These are phyloP conservation scores for Allantophomopsis cytisporea DNA, from an alignment of 2,329 filamentous ascomycete genomes.

Conservation along the genomic window DNA sequence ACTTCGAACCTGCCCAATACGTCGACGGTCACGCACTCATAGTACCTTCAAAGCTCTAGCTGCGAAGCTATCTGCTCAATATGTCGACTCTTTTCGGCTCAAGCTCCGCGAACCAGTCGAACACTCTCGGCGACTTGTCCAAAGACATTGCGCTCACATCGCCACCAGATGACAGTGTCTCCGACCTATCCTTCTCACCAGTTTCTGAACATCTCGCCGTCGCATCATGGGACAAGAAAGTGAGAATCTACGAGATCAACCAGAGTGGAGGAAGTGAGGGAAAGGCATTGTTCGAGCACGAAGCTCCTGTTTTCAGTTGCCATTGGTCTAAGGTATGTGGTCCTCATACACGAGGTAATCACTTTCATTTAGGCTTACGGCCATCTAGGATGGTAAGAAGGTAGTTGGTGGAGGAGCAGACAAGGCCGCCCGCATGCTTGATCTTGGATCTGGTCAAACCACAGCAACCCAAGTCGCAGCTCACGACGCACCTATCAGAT, in stretches of 20 bases:
- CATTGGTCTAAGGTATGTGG: constrained; percentile 74
- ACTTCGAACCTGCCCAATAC: too few species aligned
- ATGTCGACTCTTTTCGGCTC: constrained; percentile 55
- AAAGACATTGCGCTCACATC: constrained; percentile 71
- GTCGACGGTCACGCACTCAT: too few species aligned
- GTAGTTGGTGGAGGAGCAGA: constrained; percentile 80
- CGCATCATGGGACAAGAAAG: constrained; percentile 94
- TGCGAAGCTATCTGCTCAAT: constrained; percentile 6
- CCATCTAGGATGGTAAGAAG: constrained; percentile 69
- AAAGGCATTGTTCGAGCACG: constrained; percentile 76
- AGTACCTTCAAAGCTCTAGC: too few species aligned
- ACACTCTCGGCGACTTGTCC: constrained; percentile 80
- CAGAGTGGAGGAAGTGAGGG: constrained; percentile 66
- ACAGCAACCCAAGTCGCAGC: constrained; percentile 57
- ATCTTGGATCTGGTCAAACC: constrained; percentile 55
- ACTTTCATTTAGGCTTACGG: too few species aligned
- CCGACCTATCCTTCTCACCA: constrained; percentile 73
- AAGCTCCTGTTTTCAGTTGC: constrained; percentile 69
- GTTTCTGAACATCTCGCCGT: constrained; percentile 73
- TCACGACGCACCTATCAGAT: constrained; percentile 73
- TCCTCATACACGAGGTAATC: neutral
- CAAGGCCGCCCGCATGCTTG: constrained; percentile 80
- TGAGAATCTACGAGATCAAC: constrained; percentile 89
- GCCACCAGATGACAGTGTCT: constrained; percentile 80
- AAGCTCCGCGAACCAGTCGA: constrained; percentile 32